Evolutionary conservation across 192 early-diverging fungal genomes (phyloP), one percentile per base, ranked within the genome.

Genomic region (Funneliformis mosseae): DNA sequence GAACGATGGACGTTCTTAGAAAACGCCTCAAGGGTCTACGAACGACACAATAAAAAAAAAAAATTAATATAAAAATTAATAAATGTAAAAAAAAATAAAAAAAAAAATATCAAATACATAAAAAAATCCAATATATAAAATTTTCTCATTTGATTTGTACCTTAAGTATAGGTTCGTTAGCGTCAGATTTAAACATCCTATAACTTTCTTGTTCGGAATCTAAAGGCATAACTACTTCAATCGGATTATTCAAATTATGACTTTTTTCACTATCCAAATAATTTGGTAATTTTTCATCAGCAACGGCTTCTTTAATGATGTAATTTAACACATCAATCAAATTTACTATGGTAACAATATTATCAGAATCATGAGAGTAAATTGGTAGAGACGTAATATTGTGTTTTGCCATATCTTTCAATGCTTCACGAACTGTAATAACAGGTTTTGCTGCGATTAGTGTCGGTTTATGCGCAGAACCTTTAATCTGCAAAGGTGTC

Each of bases 361-460:
- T 77, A 16, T 83, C 83, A 25, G 83, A 78, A 71, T 82, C 74
- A 75, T 89, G 89, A 33, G 89, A 91, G 38, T 87, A 87, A 38
- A 91, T 83, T 8, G 90, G 89, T 21, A 91, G 64, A 39, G 88
- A 89, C 21, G 89, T 83, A 28, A 91, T 84, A 80, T 83, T 86
- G 76, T 90, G 69, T 16, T 38, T 73, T 21, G 84, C 83, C 88
- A 91, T 84, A 16, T 83, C 62, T 14, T 77, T 76, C 10, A 91
- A 79, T 4, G 87, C 89, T 6, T 88, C 76, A 46, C 86, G 84
- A 27, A 91, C 85, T n/a, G 85, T 85, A 21, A 83, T 84, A 59
- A 78, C 79, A 1, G 90, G 89, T 18, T 82, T 76, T 14, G 85
- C 87, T 2, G 81, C 88, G 25, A 89, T 83, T n/a, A 89, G 76